Evolutionary conservation across 257 asterid genomes (phyloP).

Genomic region (Paulownia fortunei): DNA sequence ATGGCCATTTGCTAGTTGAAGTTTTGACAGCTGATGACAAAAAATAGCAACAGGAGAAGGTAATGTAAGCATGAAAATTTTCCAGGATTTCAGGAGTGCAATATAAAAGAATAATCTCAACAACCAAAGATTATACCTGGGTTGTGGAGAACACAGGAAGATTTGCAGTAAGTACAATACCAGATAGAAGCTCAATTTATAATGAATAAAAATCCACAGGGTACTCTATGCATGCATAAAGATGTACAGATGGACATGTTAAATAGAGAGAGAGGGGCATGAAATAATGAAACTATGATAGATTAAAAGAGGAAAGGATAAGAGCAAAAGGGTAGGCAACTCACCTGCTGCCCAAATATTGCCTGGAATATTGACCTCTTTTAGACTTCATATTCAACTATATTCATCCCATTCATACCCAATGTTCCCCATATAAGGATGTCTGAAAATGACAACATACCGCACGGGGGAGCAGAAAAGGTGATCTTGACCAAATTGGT

Average conservation of each 20-base stretch:
- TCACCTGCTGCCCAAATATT: too few species aligned
- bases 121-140: background rate
- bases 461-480: slow-evolving; percentile 32
- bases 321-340: too few species aligned
- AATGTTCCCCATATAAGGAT: slow-evolving; percentile 37
- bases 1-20: slow-evolving; percentile 15
- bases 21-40: too few species aligned
- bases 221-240: background rate
- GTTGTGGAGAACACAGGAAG: too few species aligned
- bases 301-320: too few species aligned
- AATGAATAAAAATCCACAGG: background rate
- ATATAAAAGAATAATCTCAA: background rate
- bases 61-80: background rate
- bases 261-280: too few species aligned
- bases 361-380: too few species aligned
- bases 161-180: too few species aligned
- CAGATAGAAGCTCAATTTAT: background rate
- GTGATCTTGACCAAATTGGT: background rate
- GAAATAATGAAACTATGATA: too few species aligned
- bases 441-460: slow-evolving; percentile 24
- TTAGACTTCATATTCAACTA: too few species aligned
- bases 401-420: background rate
- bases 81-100: background rate
- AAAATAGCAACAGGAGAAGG: background rate
- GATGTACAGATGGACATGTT: too few species aligned